Evolutionary conservation across 2,329 filamentous ascomycete genomes (phyloP).

Genomic region (Trichoderma pleuroti): DNA sequence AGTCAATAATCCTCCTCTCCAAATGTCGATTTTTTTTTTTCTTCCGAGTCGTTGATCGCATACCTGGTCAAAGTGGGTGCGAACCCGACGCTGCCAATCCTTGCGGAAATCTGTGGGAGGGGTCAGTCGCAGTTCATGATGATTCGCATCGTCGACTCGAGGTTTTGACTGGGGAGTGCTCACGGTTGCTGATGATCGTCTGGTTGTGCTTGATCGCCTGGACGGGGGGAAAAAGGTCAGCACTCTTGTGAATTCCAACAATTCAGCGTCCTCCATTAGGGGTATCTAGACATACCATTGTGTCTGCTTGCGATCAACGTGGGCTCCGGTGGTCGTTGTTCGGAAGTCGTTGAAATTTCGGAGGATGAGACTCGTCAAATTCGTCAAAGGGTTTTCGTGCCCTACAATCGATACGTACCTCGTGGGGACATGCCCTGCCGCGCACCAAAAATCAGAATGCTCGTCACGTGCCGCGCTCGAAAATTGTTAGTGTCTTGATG

Average conservation of each 20-base stretch:
- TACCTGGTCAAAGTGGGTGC: constrained; percentile 99
- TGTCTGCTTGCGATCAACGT: constrained; percentile 53
- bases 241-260: constrained; percentile 27
- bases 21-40: constrained; percentile 16
- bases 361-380: constrained; percentile 40
- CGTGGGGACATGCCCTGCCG: constrained; percentile 30
- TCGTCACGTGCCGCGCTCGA: constrained; percentile 25
- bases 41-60: constrained; percentile 29
- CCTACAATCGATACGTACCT: constrained; percentile 37
- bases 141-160: constrained; percentile 27
- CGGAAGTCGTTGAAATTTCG: constrained; percentile 39
- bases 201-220: constrained; percentile 99
- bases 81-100: constrained; percentile 99
- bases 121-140: constrained; percentile 39
- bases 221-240: constrained; percentile 32
- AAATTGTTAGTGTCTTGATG: constrained; percentile 7
- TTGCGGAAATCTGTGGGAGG: constrained; percentile 81
- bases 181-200: constrained; percentile 94
- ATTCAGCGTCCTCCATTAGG: constrained; percentile 24
- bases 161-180: constrained; percentile 38
- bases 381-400: constrained; percentile 42
- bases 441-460: constrained; percentile 17
- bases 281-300: constrained; percentile 45
- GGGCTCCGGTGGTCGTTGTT: constrained; percentile 41
- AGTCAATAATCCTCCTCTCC: constrained; percentile 35